Base-by-base conservation (phyloP, 345 rosid species). In the Lenwebbia sp. region DNA sequence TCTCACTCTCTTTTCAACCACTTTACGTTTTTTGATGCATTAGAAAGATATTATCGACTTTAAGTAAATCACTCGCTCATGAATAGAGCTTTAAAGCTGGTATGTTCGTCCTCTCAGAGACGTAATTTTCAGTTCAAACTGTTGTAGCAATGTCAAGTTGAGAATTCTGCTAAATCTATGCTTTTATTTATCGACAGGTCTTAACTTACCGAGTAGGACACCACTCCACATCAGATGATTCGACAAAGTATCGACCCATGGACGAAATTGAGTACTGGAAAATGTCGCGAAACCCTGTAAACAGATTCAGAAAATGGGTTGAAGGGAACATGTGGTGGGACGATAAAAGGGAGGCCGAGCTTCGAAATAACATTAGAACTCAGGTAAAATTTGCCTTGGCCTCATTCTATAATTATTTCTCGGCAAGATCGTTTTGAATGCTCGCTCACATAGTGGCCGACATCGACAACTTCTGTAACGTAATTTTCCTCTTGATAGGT, bases 221-320 rank as follows among this genome's bases (percentile, higher is more conserved):
- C 85, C 97, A 96, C 90, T 96, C 98, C 8, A 94, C 98, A 21
- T 96, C 98, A 4, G 98, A 96, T 84, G 98, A 96, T 83, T 96
- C 98, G 17, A 94, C 98, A 83, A 96, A 93, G 88, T 94, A 96
- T 86, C 89, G 97, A 14, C 87, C 92, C 3, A 84, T 86, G 4
- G 88, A 92, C 22, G 98, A 96, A 55, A 94, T 96, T 26, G 89
- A 96, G 22, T 87, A 93, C 91, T 96, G 97, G 98, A 94, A 92
- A 90, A 88, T 44, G 87, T 88, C 88, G 10, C 90, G 96, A 83
- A 90, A 93, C 89, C 98, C 98, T 6, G 96, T 94, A n/a, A 91
- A 85, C 82, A 92, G 93, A 76, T 94, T 92, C 78, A 90, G 89
- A 82, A 94, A 91, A 85, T 96, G 97, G 97, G 88, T 94, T 2